Percentiles rank a stretch among this genome's conserved stretches.
Conservation (phyloP, 2,329 filamentous ascomycete species). For the Cladorrhinum sp. region DNA sequence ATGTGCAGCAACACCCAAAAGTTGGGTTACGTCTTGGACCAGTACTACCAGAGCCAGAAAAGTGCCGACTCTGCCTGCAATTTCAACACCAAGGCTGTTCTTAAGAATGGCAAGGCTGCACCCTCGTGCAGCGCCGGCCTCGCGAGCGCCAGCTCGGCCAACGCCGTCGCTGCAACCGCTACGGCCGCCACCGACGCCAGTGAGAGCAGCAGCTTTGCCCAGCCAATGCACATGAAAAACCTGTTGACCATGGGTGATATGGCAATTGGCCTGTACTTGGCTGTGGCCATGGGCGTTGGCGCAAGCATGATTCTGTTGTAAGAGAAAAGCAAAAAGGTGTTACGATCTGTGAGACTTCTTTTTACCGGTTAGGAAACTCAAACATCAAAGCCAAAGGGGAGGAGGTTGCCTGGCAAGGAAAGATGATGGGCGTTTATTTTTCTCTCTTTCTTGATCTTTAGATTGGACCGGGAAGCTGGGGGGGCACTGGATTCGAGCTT, state of each 20-base stretch:
- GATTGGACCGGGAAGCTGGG: not conserved
- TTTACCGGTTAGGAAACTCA: not conserved
- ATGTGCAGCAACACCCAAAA: constrained; percentile 71
- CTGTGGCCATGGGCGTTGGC: constrained; percentile 51
- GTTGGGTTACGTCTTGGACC: constrained; percentile 70
- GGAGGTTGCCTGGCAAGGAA: not conserved
- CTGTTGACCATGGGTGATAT: constrained; percentile 47
- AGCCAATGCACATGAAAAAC: constrained; percentile 36
- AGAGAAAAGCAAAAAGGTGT: constrained; percentile 21
- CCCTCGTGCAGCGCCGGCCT: constrained; percentile 58
- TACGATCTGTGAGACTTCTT: too few relatives aligned
- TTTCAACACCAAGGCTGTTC: constrained; percentile 65
- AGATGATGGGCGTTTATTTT: not conserved
- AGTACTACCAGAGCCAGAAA: constrained; percentile 63
- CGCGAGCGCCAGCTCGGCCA: constrained; percentile 58
- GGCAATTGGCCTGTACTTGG: constrained; percentile 49
- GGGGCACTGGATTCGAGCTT: not conserved
- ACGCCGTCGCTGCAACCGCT: constrained; percentile 46
- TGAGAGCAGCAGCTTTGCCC: constrained; percentile 37
- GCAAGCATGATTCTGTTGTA: constrained; percentile 55
- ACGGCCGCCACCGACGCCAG: constrained; percentile 37
- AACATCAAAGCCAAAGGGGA: not conserved
- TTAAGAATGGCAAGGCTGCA: constrained; percentile 44
- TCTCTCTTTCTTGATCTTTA: not conserved
- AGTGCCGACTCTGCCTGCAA: constrained; percentile 59